A percentile compares a stretch with the other conserved stretches of the same genome.
These are phyloP conservation scores for Metarhizium guizhouense DNA, from an alignment of 2,329 filamentous ascomycete species.

Conservation along the genomic window DNA sequence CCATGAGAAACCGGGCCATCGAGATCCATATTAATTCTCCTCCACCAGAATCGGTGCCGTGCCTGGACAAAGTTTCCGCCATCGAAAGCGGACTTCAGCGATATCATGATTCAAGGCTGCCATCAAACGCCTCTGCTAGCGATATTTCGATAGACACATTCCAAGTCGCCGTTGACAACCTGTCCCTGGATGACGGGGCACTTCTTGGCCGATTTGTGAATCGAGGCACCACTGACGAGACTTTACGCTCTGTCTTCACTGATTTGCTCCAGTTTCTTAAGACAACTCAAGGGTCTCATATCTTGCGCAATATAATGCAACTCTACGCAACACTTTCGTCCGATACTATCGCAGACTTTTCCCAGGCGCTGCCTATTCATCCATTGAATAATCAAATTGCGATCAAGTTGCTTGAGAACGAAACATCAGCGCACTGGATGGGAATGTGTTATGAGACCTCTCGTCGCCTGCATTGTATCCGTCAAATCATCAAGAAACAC, in stretches of 20 bases:
- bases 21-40: conserved; percentile 68
- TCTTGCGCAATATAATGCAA: conserved; percentile 23
- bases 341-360: conserved; percentile 18
- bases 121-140: conserved; percentile 17
- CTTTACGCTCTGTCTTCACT: conserved; percentile 11
- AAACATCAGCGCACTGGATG: conserved; percentile 36
- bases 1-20: conserved; percentile 91
- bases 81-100: conserved; percentile 43
- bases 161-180: conserved; percentile 33
- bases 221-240: conserved; percentile 4
- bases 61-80: conserved; percentile 31
- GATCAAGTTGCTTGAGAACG: conserved; percentile 33
- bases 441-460: conserved; percentile 43
- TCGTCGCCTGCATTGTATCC: conserved; percentile 32
- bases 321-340: conserved; percentile 26
- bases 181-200: conserved; percentile 37
- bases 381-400: conserved; percentile 49
- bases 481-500: conserved; percentile 32
- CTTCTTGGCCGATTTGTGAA: conserved; percentile 26
- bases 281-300: conserved; percentile 20
- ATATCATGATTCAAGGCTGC: conserved; percentile 30
- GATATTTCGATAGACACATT: conserved; percentile 16
- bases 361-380: conserved; percentile 43
- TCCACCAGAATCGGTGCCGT: conserved; percentile 21
- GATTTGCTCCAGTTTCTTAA: conserved; percentile 22